Base-by-base conservation (phyloP, 1,284 basidiomycete genomes). In the Volvariella surrecta region DNA sequence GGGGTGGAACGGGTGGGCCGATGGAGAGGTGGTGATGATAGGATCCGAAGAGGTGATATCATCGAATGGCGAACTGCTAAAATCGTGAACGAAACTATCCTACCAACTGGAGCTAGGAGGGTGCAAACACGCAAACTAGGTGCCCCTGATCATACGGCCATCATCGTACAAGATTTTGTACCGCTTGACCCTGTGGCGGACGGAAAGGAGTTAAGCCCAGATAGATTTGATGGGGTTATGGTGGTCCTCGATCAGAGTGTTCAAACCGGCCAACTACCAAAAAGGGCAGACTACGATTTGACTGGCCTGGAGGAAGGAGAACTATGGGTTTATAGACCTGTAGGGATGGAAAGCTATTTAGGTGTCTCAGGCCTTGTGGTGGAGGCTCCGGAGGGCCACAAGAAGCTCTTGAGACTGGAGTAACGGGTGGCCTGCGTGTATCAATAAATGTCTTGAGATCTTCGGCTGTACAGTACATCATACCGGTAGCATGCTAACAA, bases 11-110 rank as follows among this genome's bases (percentile, higher is more conserved):
- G 62, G 54, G 52, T 54, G 7, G 76, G 75, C 15, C 54, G 60
- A 4, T 79, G 76, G 76, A 56, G 70, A 16, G 75, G 74, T 3
- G 73, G 70, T 1, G 74, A 78, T 50, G 64, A 67, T 48, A 61
- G 68, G 13, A 62, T 78, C 4, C 59, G 75, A 9, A 54, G 73
- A 35, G 76, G 76, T 8, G 76, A 79, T 50, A 71, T 79, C 42
- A 67, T 74, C 32, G 71, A 79, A 49, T 79, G 75, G 75, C 54
- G 64, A 32, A 58, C 48, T 41, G 70, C 62, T 34, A 58, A 57
- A 42, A 62, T 73, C 21, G 54, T 54, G n/a, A 41, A 53, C 15
- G 50, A 51, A 32, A 35, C 34, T 6, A 35, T 16, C n/a, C 8
- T 15, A 8, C 34, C 34, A 4, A 28, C 6, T 11, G 50, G 47